Conservation (phyloP, 768 basidiomycete species). For the Porphyrellus cyaneotinctus region DNA sequence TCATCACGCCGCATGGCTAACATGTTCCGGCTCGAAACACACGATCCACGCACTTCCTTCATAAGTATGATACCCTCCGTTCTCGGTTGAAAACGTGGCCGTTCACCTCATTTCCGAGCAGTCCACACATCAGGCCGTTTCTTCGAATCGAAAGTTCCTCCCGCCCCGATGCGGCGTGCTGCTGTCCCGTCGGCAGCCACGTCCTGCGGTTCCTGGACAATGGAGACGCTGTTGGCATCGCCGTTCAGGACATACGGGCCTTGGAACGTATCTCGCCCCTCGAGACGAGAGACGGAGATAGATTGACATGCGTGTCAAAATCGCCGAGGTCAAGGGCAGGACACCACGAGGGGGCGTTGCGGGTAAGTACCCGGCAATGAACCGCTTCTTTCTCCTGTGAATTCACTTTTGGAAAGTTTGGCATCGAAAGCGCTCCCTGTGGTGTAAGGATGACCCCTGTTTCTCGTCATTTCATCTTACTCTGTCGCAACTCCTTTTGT, state of each 20-base stretch:
- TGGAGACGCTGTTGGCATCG: not conserved
- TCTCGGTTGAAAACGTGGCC: slow-evolving; percentile 12
- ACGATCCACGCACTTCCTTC: slow-evolving; percentile 18
- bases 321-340: slow-evolving; percentile 22
- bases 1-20: slow-evolving; percentile 17
- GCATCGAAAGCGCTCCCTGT: slow-evolving; percentile 20
- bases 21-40: slow-evolving; percentile 30
- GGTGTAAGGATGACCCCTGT: slow-evolving; percentile 4
- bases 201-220: slow-evolving; percentile 5
- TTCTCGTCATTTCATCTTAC: slow-evolving; percentile 11
- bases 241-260: slow-evolving; percentile 2
- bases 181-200: slow-evolving; percentile 1
- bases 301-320: slow-evolving; percentile 9
- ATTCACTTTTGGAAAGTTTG: slow-evolving; percentile 26
- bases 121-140: slow-evolving; percentile 3
- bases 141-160: slow-evolving; percentile 1
- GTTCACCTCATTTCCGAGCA: slow-evolving; percentile 23
- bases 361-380: slow-evolving; percentile 1
- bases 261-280: slow-evolving; percentile 7
- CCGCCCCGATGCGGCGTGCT: slow-evolving; percentile 9
- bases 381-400: slow-evolving; percentile 8
- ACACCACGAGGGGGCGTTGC: slow-evolving; percentile 18
- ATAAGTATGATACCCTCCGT: slow-evolving; percentile 2
- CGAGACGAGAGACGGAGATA: slow-evolving; percentile 10
- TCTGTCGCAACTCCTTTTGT: not conserved